Evolutionary conservation across 176 grass and related monocot species (phyloP).

Genomic region (Elaeis guineensis): DNA sequence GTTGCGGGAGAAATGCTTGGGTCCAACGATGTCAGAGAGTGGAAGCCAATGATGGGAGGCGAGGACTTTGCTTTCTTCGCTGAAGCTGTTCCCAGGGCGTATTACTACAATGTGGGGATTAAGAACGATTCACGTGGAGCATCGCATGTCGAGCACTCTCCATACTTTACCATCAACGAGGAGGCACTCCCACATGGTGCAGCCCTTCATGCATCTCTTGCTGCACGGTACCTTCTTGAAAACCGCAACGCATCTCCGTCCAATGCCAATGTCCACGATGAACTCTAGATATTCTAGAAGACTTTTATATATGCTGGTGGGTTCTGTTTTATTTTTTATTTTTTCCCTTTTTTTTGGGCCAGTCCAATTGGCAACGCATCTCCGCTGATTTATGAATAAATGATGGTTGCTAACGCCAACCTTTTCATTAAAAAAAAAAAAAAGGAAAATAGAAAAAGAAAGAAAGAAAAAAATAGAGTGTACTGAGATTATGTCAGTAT

Average conservation of each 20-base stretch:
- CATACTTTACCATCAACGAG: conserved; percentile 74
- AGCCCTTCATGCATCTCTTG: conserved; percentile 61
- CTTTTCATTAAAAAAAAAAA: no score
- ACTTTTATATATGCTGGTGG: no score
- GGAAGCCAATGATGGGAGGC: conserved; percentile 54
- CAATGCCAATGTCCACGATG: conserved; percentile 35
- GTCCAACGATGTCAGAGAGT: conserved; percentile 48
- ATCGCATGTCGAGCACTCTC: conserved; percentile 33
- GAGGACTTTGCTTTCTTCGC: conserved; percentile 84
- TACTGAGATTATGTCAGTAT: no score
- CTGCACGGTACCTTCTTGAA: conserved; percentile 53
- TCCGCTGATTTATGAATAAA: no score
- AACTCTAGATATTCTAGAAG: conserved; percentile 43
- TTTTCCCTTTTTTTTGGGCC: no score
- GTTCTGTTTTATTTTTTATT: neutral
- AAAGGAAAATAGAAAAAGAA: no score
- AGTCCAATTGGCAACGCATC: no score
- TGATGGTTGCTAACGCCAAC: no score
- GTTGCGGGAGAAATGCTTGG: conserved; percentile 49
- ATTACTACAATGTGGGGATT: conserved; percentile 82
- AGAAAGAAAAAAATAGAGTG: no score
- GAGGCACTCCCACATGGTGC: conserved; percentile 54
- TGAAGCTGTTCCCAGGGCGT: conserved; percentile 43
- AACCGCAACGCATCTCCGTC: conserved; percentile 12
- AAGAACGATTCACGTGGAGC: conserved; percentile 24